Conservation (phyloP, 371 early-diverging fungal genomes). For the Blastocladiella emersonii region DNA sequence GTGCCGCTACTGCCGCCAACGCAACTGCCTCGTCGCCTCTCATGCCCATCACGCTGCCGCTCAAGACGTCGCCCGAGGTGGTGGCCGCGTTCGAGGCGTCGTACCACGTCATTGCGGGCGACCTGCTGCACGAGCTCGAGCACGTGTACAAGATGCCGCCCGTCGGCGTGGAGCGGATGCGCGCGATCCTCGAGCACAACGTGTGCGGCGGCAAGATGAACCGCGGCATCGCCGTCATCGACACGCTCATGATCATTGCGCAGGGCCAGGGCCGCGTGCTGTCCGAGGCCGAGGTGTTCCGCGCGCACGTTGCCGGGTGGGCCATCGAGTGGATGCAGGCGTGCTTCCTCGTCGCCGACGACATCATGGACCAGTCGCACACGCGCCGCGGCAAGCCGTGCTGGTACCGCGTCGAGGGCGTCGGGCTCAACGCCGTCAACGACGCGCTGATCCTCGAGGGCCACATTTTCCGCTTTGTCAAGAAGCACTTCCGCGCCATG, state of each 20-base stretch:
- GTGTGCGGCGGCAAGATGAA: constrained; percentile 89
- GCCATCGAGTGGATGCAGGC: constrained; percentile 91
- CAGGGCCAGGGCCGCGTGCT: constrained; percentile 33
- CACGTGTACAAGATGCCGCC: constrained; percentile 51
- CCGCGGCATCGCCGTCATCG: constrained; percentile 87
- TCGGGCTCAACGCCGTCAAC: constrained; percentile 87
- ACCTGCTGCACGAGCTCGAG: constrained; percentile 43
- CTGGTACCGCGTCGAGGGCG: constrained; percentile 74
- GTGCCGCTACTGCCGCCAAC: no score
- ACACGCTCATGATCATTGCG: constrained; percentile 65
- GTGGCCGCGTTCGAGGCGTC: constrained; percentile 14
- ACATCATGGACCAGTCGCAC: constrained; percentile 92
- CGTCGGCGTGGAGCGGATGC: constrained; percentile 58
- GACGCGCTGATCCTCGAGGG: constrained; percentile 87
- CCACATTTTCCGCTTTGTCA: constrained; percentile 74
- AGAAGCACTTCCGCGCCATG: constrained; percentile 74
- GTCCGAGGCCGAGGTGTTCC: constrained; percentile 64
- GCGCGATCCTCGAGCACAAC: constrained; percentile 59
- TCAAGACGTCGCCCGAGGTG: constrained; percentile 6
- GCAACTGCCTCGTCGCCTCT: no score
- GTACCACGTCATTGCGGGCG: constrained; percentile 33
- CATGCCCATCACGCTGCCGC: constrained; percentile 3
- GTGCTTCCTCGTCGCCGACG: constrained; percentile 92
- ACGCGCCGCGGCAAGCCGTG: constrained; percentile 92
- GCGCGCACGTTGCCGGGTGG: constrained; percentile 88